Base-by-base conservation (phyloP, 169 alveolate species). In the Pseudocohnilembus persalinus region DNA sequence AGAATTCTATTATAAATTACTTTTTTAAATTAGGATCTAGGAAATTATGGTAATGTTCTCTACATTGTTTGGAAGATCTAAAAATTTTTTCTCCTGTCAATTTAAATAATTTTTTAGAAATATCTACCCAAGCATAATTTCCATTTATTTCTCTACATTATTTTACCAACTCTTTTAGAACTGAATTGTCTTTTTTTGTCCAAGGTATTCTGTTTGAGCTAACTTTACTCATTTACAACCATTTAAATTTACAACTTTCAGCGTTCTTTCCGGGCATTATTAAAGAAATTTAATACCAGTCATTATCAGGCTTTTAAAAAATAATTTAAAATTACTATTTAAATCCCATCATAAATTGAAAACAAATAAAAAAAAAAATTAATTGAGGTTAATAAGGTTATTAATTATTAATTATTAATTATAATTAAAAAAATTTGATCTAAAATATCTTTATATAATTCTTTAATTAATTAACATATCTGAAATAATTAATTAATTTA, bases 191-290 rank as follows among this genome's bases (percentile, higher is more conserved):
- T 79, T 79, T 73, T 49, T n/a, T 34, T 26, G 84, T 79, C 84
- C 84, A 79, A n/a, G 84, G 84, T n/a, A 34, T 76, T 20, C 64
- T 73, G 28, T 79, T 28, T n/a, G 64, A 28, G 30, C 31, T 79
- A 0, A 79, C 84, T 79, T 79, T 79, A 35, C 76, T 49, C 84
- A 79, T 79, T 63, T 79, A 34, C 25, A 79, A 29, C 84, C 84
- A 79, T 29, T 63, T 79, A 79, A 79, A 79, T 63, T 72, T 79
- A 27, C 84, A 79, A 20, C 84, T 79, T 29, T 79, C 84, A 28
- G 29, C 49, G 30, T 34, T 31, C 29, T 79, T 79, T 35, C 84
- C 84, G 0, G 84, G 84, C 0, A 79, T 31, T 49, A 79, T 49
- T 28, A 49, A 49, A 28, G 84, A 64, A 15, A 79, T 79, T 15